Evolutionary conservation across 225 moss, liverwort and hornwort genomes (phyloP), one percentile per base, ranked within the genome.

Genomic region (Pseudoscleropodium purum): DNA sequence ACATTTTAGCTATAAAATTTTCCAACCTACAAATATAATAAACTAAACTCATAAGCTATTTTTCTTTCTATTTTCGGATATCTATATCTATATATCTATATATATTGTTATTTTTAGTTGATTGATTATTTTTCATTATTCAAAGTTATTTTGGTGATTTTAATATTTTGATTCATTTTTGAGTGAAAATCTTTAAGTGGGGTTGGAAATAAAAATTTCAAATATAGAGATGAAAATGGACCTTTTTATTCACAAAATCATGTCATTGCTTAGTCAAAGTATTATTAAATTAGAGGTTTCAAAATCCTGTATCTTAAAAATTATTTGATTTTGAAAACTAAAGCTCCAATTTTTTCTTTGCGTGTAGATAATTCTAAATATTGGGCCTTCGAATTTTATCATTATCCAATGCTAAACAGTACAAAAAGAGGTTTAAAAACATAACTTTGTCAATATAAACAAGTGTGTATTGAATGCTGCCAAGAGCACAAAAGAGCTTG

Each of bases 11-110:
- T 75, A 18, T 30, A 47, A 18, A 47, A 11, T 6, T 30, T 45
- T 30, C 0, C 3, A 18, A 11, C 4, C 0, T 0, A 31, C 11
- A 33, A 75, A 20, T 7, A 75, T 75, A 2, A 51, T 5, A 17
- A 33, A 75, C 12, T 33, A 33, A 75, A 20, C 0, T 49, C 7
- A 0, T 1, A 1, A 18, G 6, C 18, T 2, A 6, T n/a, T 11
- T 45, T 47, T 75, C 6, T 30, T 43, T 31, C 18, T 75, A 17
- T 75, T 43, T 59, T 73, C 9, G 10, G 2, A 43, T 45, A 18
- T 6, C 8, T 11, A 18, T 10, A 18, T 3, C 10, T 45, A 47
- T 11, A 18, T 10, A 18, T 3, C 10, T 45, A 47, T 29, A 10
- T 29, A 1, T 18, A 31, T 30, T 73, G 3, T 10, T 27, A 47